Base-by-base conservation (phyloP, 108 stramenopile species). In the Cyclotella distinguenda region DNA sequence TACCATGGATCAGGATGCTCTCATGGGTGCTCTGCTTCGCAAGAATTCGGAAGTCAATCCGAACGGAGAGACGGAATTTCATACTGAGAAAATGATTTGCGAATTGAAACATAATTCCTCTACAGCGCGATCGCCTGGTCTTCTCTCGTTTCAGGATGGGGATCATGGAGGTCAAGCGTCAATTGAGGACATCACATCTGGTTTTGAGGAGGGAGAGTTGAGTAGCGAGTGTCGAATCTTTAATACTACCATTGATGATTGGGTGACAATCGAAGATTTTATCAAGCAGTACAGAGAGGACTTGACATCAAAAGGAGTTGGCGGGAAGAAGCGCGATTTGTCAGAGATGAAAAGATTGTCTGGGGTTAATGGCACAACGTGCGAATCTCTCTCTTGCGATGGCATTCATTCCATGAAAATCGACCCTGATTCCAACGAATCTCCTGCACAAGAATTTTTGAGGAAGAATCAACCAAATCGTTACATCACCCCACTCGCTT, bases 131-230 rank as follows among this genome's bases (percentile, higher is more conserved):
- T 21, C 42, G 7, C n/a, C 61, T 35, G 30, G 30, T 34, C 42
- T 57, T 66, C 34, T 76, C 28, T 23, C 70, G 32, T 91, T 91
- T 65, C 73, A 71, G 33, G 90, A 91, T 27, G 87, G 87, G 10
- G 87, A 84, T 76, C 89, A 91, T 65, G 50, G 42, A 18, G 90
- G 90, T 27, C 85, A 86, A 50, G 87, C 90, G 19, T 39, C 84
- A 0, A 47, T 76, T 28, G 63, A 86, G 10, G 91, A 93, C 33
- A 84, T 93, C 45, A 68, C 77, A 36, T 70, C 73, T 31, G 87
- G 89, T 3, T 82, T 67, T 35, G 87, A 88, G 33, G 87, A 86
- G 39, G 92, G 87, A 10, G 91, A 93, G 60, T 68, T 93, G 9
- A 74, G 80, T 1, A 72, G 82, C 12, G 65, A 46, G 18, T 89